phyloP scores from a whole-genome alignment of 495 filamentous ascomycete genomes.

The Aspergillus diversus region DNA sequence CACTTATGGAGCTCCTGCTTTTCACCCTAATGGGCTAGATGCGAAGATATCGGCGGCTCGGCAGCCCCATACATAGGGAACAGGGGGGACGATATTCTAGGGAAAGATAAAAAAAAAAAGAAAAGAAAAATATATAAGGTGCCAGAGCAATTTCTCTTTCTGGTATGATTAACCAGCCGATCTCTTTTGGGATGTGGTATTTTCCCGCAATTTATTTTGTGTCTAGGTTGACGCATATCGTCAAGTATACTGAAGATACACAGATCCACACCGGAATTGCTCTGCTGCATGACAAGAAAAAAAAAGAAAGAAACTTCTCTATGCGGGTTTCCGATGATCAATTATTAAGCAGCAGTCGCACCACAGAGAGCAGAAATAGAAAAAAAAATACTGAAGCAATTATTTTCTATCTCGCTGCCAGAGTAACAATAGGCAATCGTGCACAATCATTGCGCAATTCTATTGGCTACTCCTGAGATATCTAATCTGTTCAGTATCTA shows the following conservation, averaged over 20 bases:
- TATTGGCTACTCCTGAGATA: too few species aligned
- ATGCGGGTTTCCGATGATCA: constrained; percentile 5
- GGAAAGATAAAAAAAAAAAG: background rate
- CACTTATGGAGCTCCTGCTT: too few species aligned
- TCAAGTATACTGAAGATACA: background rate
- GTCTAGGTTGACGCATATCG: background rate
- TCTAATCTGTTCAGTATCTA: too few species aligned
- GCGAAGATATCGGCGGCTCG: too few species aligned
- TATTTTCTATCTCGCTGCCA: background rate
- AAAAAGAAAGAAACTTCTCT: background rate
- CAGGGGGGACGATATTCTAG: too few species aligned
- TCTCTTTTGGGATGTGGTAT: background rate
- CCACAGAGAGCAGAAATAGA: background rate
- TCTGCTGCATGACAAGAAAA: too few species aligned
- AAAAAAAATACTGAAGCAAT: background rate
- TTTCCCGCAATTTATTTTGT: background rate
- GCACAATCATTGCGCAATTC: too few species aligned
- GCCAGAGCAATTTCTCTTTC: background rate
- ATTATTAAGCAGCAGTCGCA: background rate
- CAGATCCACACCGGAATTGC: background rate
- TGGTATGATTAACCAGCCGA: background rate
- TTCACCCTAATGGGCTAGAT: too few species aligned
- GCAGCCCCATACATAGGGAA: too few species aligned
- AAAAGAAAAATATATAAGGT: background rate
- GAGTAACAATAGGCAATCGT: too few species aligned